Conservation (phyloP, 768 basidiomycete species). For the Melanogaster broomeanus region DNA sequence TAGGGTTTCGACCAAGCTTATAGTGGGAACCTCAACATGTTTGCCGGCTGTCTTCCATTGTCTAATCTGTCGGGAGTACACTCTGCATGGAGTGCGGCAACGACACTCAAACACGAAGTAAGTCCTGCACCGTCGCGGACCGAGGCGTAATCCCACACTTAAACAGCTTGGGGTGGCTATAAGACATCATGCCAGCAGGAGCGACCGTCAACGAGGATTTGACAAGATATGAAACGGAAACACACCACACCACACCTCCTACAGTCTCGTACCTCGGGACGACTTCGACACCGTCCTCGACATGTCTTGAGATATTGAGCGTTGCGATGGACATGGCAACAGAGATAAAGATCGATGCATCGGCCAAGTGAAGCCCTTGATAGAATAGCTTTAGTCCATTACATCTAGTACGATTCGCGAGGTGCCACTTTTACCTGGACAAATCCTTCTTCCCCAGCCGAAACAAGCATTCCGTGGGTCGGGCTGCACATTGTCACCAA, state of each 20-base stretch:
- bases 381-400: no score
- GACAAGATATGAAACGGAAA: not conserved
- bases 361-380: not conserved
- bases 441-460: slow-evolving; percentile 10
- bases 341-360: slow-evolving; percentile 7
- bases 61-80: no score
- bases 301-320: slow-evolving; percentile 5
- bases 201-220: not conserved
- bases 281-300: slow-evolving; percentile 2
- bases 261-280: not conserved
- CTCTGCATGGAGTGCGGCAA: no score
- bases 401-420: no score
- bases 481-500: not conserved
- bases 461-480: slow-evolving; percentile 11
- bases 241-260: not conserved
- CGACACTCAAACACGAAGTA: not conserved
- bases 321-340: slow-evolving; percentile 6
- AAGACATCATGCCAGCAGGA: not conserved
- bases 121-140: not conserved
- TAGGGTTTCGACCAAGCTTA: no score
- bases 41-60: no score
- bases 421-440: slow-evolving; percentile 8
- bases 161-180: slow-evolving; percentile 10
- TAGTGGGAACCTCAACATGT: no score
- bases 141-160: slow-evolving; percentile 4